Evolutionary conservation across 1,139 yeast species (phyloP), one percentile per base, ranked within the genome.

Genomic region (Magnusiomyces ingens): DNA sequence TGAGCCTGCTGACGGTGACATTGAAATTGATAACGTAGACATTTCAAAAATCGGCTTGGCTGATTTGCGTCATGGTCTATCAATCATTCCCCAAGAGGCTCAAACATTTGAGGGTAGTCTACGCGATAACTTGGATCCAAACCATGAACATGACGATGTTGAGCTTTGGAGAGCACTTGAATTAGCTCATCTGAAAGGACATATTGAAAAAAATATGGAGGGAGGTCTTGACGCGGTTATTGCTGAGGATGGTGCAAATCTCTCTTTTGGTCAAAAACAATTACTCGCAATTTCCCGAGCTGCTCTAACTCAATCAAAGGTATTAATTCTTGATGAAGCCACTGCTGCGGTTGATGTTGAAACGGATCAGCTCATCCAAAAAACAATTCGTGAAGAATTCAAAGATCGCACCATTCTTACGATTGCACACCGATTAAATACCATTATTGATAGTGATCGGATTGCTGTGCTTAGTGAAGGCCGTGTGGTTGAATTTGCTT

Each of bases 301-400:
- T 0, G 72, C 91, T 59, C 75, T 89, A 61, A 84, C 87, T 52
- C 85, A 88, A 26, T 82, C 95, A 3, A 82, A 82, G 60, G 80
- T 91, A 49, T 75, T 90, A 58, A 88, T 90, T 8, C 74, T 91
- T 62, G 99, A 93, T 69, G 99, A 93, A 71, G 98, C 98, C 13
- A 91, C 98, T 2, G 97, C 98, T 1, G 96, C 96, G 1, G 96
- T 93, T 51, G 99, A 93, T 70, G 96, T 90, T 36, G 95, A 90
- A 65, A 93, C 99, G 1, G 99, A 93, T 69, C 75, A 84, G 61
- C 78, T 90, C 47, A 77, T 91, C 52, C 98, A 91, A 71, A 82
- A 84, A 63, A 91, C 97, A 0, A 91, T 91, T 55, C 79, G 97
- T 68, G 72, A 76, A 2, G 95, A 89, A 56, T 91, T 91, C 68